Conservation (phyloP, 139 green algal genomes). For the Coccomyxa sp. region DNA sequence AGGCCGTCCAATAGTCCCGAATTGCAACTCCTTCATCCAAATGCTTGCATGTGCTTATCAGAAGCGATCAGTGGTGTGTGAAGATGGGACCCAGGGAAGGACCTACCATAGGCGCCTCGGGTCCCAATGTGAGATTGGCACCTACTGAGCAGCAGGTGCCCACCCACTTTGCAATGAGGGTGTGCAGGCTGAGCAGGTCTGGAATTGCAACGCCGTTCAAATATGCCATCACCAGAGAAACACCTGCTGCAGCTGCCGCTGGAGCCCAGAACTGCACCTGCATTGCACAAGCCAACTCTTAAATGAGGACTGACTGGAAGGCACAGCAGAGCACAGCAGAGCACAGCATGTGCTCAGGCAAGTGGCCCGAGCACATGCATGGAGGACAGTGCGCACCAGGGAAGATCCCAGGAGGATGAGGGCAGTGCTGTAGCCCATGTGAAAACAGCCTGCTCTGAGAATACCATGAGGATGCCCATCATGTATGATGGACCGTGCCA, state of each 20-base stretch:
- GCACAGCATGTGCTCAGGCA: not conserved
- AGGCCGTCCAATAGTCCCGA: too few relatives aligned
- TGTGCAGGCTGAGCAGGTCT: constrained; percentile 39
- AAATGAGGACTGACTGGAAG: not conserved
- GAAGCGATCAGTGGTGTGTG: too few relatives aligned
- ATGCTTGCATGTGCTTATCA: too few relatives aligned
- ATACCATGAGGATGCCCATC: constrained; percentile 3
- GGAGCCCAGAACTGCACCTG: constrained; percentile 76
- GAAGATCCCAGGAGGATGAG: constrained; percentile 27
- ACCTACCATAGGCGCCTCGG: constrained; percentile 56
- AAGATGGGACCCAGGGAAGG: too few relatives aligned
- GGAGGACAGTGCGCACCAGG: constrained; percentile 21
- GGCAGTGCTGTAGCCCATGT: constrained; percentile 30
- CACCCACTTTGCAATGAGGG: constrained; percentile 27
- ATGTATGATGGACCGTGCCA: constrained; percentile 38
- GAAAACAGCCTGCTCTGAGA: constrained; percentile 22
- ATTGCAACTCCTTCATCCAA: too few relatives aligned
- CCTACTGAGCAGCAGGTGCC: constrained; percentile 30
- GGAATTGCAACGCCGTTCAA: constrained; percentile 56
- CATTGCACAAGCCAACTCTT: not conserved
- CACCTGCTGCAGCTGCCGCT: constrained; percentile 72
- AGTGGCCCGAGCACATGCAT: not conserved
- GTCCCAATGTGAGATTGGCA: constrained; percentile 43
- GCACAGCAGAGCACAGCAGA: not conserved
- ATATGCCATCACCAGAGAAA: constrained; percentile 84